Percentiles rank a stretch among this genome's conserved stretches.
phyloP scores from a whole-genome alignment of 495 filamentous ascomycete species.

The Daldinia bambusicola region DNA sequence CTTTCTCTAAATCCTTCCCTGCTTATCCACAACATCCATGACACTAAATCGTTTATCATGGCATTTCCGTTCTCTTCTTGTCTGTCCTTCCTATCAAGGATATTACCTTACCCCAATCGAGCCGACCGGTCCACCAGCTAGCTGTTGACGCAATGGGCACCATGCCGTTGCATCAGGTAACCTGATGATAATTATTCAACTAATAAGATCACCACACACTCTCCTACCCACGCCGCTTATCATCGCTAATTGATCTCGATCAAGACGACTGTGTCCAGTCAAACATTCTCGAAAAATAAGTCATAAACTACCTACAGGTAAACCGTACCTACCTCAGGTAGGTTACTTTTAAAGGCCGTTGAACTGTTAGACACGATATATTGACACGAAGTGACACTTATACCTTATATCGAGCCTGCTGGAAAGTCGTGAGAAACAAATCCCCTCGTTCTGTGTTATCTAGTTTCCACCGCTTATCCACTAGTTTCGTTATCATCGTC shows the following conservation, averaged over 20 bases:
- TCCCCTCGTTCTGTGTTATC: neutral
- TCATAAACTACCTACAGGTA: neutral
- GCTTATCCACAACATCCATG: neutral
- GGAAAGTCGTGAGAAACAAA: neutral
- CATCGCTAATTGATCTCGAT: too few species aligned
- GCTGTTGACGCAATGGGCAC: slow-evolving; percentile 26
- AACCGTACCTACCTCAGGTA: too few species aligned
- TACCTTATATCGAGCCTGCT: too few species aligned
- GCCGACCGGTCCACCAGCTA: slow-evolving; percentile 14
- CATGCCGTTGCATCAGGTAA: slow-evolving; percentile 28
- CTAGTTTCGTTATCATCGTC: slow-evolving; percentile 24
- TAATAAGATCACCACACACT: neutral
- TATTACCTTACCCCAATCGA: slow-evolving; percentile 10
- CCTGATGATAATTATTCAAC: neutral
- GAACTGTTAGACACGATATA: too few species aligned
- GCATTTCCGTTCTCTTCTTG: neutral
- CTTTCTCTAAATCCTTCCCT: slow-evolving; percentile 7
- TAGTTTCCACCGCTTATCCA: neutral
- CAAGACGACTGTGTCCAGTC: neutral
- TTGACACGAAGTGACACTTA: too few species aligned
- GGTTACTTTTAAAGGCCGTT: too few species aligned
- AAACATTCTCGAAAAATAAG: neutral
- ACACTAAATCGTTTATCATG: neutral
- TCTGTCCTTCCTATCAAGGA: slow-evolving; percentile 20
- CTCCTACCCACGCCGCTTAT: too few species aligned